Evolutionary conservation across 2,329 filamentous ascomycete species (phyloP).

Genomic region (Pseudogymnoascus sp.): DNA sequence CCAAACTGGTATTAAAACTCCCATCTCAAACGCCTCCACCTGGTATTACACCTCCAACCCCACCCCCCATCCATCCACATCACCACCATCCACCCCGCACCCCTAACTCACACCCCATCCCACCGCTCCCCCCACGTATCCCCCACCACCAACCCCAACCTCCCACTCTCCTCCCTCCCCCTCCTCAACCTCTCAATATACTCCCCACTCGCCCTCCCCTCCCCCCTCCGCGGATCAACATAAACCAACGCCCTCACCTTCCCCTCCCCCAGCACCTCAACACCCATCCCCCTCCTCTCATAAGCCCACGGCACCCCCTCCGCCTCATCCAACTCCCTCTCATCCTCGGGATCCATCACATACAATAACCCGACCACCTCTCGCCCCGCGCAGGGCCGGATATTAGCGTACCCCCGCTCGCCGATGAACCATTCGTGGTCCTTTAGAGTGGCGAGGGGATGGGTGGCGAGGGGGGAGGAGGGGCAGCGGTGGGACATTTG

Average conservation of each 20-base stretch:
- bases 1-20: too few relatives aligned
- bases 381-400: conserved; percentile 28
- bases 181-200: conserved; percentile 56
- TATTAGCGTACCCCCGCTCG: conserved; percentile 57
- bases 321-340: conserved; percentile 42
- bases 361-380: conserved; percentile 37
- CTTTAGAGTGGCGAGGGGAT: conserved; percentile 45
- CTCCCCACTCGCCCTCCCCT: conserved; percentile 41
- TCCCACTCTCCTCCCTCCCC: conserved; percentile 49
- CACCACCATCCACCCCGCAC: neutral
- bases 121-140: conserved; percentile 32
- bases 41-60: too few relatives aligned
- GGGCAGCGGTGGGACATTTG: conserved; percentile 59
- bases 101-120: neutral
- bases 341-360: conserved; percentile 40
- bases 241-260: conserved; percentile 46
- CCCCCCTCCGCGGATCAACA: conserved; percentile 34
- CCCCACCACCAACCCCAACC: conserved; percentile 42
- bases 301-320: conserved; percentile 58
- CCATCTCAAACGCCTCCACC: too few relatives aligned
- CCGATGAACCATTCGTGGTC: conserved; percentile 60
- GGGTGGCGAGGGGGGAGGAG: conserved; percentile 34
- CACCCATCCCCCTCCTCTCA: conserved; percentile 41
- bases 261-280: conserved; percentile 12
- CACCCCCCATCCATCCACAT: too few relatives aligned